Percentiles rank a stretch among this genome's conserved stretches.
Conservation (phyloP, 2,329 filamentous ascomycete species). For the Plectosphaerella sp. region DNA sequence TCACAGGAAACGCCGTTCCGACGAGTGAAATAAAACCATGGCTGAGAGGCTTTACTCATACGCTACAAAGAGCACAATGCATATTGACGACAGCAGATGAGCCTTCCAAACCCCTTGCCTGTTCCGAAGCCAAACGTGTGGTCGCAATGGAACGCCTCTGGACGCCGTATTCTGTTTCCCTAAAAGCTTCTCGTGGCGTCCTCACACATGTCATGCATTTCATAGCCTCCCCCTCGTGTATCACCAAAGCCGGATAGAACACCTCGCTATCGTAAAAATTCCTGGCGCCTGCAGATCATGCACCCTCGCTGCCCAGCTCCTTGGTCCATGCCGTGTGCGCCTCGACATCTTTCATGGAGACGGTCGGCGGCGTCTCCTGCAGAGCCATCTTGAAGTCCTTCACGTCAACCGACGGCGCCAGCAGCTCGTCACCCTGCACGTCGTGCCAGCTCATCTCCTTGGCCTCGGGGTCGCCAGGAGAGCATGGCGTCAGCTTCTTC, state of each 20-base stretch:
- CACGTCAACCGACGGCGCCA: slow-evolving; percentile 79
- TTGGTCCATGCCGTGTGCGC: slow-evolving; percentile 89
- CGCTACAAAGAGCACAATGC: slow-evolving; percentile 1
- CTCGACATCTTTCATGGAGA: slow-evolving; percentile 79
- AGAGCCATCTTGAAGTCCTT: slow-evolving; percentile 95
- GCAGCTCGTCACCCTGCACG: slow-evolving; percentile 75
- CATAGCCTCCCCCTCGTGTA: background rate
- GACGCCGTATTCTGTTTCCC: slow-evolving; percentile 3
- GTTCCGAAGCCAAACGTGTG: background rate
- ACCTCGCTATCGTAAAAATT: background rate
- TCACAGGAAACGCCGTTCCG: background rate
- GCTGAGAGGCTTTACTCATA: background rate
- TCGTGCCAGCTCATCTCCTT: slow-evolving; percentile 93
- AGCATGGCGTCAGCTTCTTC: slow-evolving; percentile 80
- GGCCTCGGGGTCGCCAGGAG: slow-evolving; percentile 80
- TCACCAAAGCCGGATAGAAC: background rate
- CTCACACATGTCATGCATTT: background rate
- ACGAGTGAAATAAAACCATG: background rate
- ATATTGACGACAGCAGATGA: background rate
- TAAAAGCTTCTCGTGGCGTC: background rate
- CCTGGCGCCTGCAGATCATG: slow-evolving; percentile 23
- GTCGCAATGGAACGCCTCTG: slow-evolving; percentile 1
- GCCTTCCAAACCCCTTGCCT: background rate
- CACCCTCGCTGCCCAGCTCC: slow-evolving; percentile 91
- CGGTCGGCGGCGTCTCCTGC: slow-evolving; percentile 82